Evolutionary conservation across 257 asterid genomes (phyloP), one percentile per base, ranked within the genome.

Genomic region (Solanum appendiculatum): DNA sequence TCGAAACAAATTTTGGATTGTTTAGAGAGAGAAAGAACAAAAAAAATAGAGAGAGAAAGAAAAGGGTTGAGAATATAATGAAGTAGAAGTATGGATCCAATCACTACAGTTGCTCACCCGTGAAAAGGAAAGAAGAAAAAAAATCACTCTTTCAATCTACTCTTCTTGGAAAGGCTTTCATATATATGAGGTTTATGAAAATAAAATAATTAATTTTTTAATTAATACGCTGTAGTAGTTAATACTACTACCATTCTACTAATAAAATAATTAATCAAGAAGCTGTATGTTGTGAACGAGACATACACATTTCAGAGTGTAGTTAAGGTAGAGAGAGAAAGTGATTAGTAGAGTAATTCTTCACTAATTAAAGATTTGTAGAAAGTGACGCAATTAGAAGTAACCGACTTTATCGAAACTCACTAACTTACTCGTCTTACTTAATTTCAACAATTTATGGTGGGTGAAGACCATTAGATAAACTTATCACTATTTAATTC

Each of bases 41-140:
- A 18, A 33, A 33, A 72, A 7, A 85, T 51, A 90, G 86, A 23
- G 84, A 77, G 31, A 66, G 48, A 37, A 16, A 54, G 25, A 70
- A 69, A 15, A 21, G 42, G 77, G 23, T 70, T 70, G 85, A 86
- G 83, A 27, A 68, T 73, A 86, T 68, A 82, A 88, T 72, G 87
- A 40, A 34, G 29, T 21, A 14, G 34, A n/a, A 73, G 51, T 39
- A 82, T 87, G 91, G 94, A 92, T 93, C 94, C 91, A 90, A 91
- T 91, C 89, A 88, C 89, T 84, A 86, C n/a, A 74, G 85, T 82
- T 69, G 86, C 88, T 77, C 78, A 91, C 94, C 90, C 93, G 94
- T 92, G 95, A 93, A 86, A 81, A 46, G 5, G 63, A 27, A 29
- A 18, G 15, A 6, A 6, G 16, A 15, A 25, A 39, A 27, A 27